Percentiles rank a stretch among this genome's conserved stretches.
Evolutionary conservation across 2,329 filamentous ascomycete genomes (phyloP).

Genomic region (Graphilbum fragrans): DNA sequence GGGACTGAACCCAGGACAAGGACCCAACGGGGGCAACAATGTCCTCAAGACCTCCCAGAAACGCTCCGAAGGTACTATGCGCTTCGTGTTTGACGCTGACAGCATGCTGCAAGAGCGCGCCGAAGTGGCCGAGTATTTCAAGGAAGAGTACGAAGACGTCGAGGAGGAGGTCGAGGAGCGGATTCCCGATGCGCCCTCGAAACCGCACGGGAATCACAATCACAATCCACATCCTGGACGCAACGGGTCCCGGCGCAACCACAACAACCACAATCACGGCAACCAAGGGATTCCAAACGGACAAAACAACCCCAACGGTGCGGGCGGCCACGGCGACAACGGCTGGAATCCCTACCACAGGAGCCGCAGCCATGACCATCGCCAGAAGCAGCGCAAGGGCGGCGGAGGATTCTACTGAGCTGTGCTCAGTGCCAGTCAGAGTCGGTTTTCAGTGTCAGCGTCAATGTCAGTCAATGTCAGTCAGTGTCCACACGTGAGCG

Average conservation of each 20-base stretch:
- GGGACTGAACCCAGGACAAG: too few relatives aligned
- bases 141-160: conserved; percentile 64
- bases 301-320: neutral
- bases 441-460: too few relatives aligned
- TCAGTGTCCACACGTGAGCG: too few relatives aligned
- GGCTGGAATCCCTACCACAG: conserved; percentile 2
- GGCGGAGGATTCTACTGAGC: conserved; percentile 1
- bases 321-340: neutral
- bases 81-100: conserved; percentile 79
- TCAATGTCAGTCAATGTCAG: too few relatives aligned
- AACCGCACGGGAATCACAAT: too few relatives aligned
- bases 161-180: conserved; percentile 65
- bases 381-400: conserved; percentile 1
- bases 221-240: neutral
- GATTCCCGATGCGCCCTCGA: conserved; percentile 25
- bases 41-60: conserved; percentile 29
- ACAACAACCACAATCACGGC: neutral
- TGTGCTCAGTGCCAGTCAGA: neutral
- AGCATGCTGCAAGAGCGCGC: conserved; percentile 61
- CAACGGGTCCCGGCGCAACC: neutral
- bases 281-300: neutral
- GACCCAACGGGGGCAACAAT: conserved; percentile 16
- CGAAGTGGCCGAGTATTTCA: conserved; percentile 55
- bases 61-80: conserved; percentile 60
- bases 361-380: conserved; percentile 3